Base-by-base conservation (phyloP, 2,329 filamentous ascomycete species). In the Fusarium mundagurra region DNA sequence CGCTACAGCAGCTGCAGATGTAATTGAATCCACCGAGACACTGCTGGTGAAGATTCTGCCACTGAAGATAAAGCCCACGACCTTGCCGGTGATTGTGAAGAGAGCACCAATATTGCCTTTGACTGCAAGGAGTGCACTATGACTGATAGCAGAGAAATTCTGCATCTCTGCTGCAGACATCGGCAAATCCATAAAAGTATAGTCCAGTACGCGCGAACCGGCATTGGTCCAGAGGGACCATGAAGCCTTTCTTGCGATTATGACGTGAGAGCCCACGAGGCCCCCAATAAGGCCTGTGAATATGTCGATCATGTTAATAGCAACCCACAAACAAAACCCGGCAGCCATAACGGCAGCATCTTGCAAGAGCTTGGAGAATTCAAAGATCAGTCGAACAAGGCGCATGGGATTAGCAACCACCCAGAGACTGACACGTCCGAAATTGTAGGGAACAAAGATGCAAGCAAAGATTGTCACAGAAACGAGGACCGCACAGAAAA, bases 401-500 rank as follows among this genome's bases (percentile, higher is more conserved):
- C 94, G 88, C 80, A 94, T 85, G 5, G 96, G 96, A 74, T 95
- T 94, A 18, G 93, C 94, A 31, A 96, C 81, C 57, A 95, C 86
- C 80, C 96, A 92, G 48, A 98, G 87, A 9, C 94, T 91, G 33
- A 97, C 86, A 74, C 97, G 95, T 20, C 96, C 96, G 79, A 95
- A 92, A 63, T 98, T 92, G 83, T 98, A 99, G 0, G 96, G 96
- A 59, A 98, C 84, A 85, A 96, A 98, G 50, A 98, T 91, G 59
- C 95, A 96, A 67, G 93, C 86, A 60, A 94, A 92, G 47, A 99
- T 91, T 20, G 95, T 97, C 59, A 96, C 90, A 2, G 94, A 93
- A 20, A 99, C 94, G 34, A 99, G 88, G 51, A 98, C 92, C 13
- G 93, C 92, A 80, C 96, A 98, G 82, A 99, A 99, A 22, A 98